phyloP scores from a whole-genome alignment of 106 monocot genomes.

The Cymbidium sinense region DNA sequence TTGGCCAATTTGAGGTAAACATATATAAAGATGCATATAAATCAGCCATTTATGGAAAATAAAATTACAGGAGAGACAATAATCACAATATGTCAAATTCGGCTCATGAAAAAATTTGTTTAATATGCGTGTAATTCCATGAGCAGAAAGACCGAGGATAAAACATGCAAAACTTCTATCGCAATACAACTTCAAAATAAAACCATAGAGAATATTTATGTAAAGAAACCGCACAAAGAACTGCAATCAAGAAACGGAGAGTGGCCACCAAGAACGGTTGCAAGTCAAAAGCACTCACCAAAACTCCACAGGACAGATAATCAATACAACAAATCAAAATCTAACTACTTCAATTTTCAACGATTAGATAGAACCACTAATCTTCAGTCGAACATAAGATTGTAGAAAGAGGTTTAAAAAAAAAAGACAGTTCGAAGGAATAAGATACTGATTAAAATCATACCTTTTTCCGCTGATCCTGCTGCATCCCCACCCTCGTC shows the following conservation, averaged over 20 bases:
- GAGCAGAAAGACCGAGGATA: not conserved
- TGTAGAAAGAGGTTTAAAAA: not conserved
- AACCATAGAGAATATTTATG: not conserved
- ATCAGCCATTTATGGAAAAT: not conserved
- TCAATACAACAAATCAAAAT: not conserved
- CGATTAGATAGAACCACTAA: not conserved
- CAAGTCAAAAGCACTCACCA: not conserved
- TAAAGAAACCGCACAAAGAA: not conserved
- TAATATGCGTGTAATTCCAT: not conserved
- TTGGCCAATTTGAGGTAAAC: not conserved
- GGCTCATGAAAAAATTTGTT: not conserved
- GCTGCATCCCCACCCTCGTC: not conserved
- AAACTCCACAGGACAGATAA: not conserved
- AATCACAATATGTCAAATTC: not conserved
- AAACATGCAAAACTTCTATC: not conserved
- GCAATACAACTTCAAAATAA: not conserved
- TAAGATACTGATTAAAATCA: not conserved
- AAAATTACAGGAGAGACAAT: not conserved
- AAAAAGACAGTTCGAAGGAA: not conserved
- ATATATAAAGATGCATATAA: not conserved
- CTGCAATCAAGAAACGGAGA: not conserved
- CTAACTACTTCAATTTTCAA: not conserved
- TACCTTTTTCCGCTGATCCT: slow-evolving; percentile 3
- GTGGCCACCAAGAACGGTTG: not conserved
- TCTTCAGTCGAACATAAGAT: not conserved